Conservation (phyloP, 306 rosid genomes). For the Dalbergia cochinchinensis region DNA sequence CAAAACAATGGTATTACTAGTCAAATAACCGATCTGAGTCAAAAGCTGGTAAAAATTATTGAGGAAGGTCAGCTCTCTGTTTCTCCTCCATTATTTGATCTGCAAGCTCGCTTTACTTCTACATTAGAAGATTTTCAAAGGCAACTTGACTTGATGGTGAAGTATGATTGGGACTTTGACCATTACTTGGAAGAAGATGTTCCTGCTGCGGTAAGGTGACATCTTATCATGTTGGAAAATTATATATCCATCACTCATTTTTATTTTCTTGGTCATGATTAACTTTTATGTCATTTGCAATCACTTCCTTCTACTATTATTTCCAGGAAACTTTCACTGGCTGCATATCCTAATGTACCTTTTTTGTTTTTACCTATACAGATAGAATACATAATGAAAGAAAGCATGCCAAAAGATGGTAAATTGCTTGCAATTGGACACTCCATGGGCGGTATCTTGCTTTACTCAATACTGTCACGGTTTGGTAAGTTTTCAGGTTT, state of each 20-base stretch:
- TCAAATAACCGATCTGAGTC: constrained; percentile 88
- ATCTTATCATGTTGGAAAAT: constrained; percentile 63
- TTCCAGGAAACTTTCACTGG: constrained; percentile 29
- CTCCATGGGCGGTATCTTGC: constrained; percentile 99
- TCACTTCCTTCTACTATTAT: constrained; percentile 19
- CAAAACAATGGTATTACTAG: constrained; percentile 71
- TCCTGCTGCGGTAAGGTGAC: constrained; percentile 99
- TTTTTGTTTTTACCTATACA: constrained; percentile 48
- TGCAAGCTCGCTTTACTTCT: constrained; percentile 84
- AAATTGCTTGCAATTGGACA: constrained; percentile 97
- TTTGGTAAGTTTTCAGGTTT: constrained; percentile 66
- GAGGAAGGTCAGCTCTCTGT: constrained; percentile 94
- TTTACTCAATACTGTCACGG: constrained; percentile 85
- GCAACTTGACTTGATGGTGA: constrained; percentile 94
- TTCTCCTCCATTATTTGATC: constrained; percentile 84
- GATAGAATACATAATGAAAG: constrained; percentile 84
- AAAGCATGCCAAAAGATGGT: constrained; percentile 90
- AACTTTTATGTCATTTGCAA: constrained; percentile 12
- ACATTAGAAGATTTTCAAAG: constrained; percentile 94
- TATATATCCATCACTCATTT: constrained; percentile 36
- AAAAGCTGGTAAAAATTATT: constrained; percentile 80
- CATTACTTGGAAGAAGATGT: constrained; percentile 94
- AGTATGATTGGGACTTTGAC: constrained; percentile 98
- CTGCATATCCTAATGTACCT: constrained; percentile 35
- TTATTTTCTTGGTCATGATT: constrained; percentile 35